Base-by-base conservation (phyloP, 768 basidiomycete genomes). In the Naganishia kalamii region DNA sequence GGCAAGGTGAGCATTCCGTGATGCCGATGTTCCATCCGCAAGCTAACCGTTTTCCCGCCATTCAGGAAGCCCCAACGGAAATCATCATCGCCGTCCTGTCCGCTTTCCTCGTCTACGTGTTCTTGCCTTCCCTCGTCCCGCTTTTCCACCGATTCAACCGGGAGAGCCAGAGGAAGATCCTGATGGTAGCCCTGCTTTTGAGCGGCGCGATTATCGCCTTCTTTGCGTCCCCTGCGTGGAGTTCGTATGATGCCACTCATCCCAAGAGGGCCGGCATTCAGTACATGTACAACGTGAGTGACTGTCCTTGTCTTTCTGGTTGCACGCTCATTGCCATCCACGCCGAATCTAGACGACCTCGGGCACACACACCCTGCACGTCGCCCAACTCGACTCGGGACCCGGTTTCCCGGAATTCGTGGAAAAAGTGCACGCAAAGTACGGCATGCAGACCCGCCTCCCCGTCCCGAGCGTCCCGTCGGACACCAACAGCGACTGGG, bases 401-500 rank as follows among this genome's bases (percentile, higher is more conserved):
- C 88, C 89, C 6, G 88, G 89, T 10, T 87, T 89, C 65, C 79
- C 83, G 6, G 71, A 76, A 1, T 80, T 98, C 0, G 87, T 88
- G 4, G 67, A 80, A 3, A 81, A 83, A 17, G 84, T 94, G 5
- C 85, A 86, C 1, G 69, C 21, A 75, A 69, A 72, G 23, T 89
- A 92, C 71, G 85, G 85, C n/a, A 75, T 72, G 1, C 72, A 77
- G 8, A 81, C 78, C 13, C 69, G 72, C 19, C 74, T 74, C 27
- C 80, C 85, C 0, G 74, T 76, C 1, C 79, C 82, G 0, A 82
- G 87, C 7, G 74, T 81, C 2, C 87, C 91, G 83, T 82, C 88
- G 66, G 86, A 89, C 64, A 82, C 86, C 72, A 92, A 91, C 69
- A 79, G 84, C 17, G 90, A 96, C 70, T 98, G 92, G 92, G 90